Conservation (phyloP, 495 filamentous ascomycete genomes). For the Podospora australis region DNA sequence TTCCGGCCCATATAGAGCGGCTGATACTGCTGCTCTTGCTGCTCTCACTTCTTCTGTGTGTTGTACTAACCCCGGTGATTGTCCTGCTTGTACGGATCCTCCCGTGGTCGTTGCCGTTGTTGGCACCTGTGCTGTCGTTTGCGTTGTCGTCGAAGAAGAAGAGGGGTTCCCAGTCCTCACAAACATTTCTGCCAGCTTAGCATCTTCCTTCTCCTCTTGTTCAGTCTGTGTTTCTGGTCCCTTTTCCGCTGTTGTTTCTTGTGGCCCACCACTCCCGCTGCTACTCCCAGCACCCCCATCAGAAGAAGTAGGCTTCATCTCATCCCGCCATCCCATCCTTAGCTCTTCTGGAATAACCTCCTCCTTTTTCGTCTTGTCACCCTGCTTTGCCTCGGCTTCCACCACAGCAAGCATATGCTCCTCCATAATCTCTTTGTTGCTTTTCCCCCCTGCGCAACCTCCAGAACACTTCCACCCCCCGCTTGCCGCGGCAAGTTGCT, state of each 20-base stretch:
- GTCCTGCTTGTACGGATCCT: no score
- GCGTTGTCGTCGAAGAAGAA: constrained; percentile 6
- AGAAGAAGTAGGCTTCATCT: no score
- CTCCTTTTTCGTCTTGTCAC: constrained; percentile 25
- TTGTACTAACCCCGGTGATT: no score
- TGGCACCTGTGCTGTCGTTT: constrained; percentile 6
- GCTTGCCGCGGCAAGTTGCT: constrained; percentile 58
- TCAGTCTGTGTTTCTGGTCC: constrained; percentile 9
- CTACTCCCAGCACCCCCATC: not conserved
- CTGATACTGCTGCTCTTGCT: no score
- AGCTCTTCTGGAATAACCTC: constrained; percentile 54
- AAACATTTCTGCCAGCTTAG: constrained; percentile 42
- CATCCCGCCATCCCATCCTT: constrained; percentile 52
- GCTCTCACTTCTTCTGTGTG: no score
- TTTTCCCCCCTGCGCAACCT: constrained; percentile 54
- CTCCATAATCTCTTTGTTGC: constrained; percentile 64
- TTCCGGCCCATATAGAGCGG: no score
- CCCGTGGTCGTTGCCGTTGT: no score
- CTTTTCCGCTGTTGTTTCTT: constrained; percentile 15
- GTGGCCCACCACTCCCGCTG: not conserved
- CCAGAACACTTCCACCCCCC: constrained; percentile 47
- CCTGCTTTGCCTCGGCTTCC: constrained; percentile 38
- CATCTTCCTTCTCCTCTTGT: constrained; percentile 31
- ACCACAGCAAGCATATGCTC: constrained; percentile 55
- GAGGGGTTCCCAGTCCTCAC: constrained; percentile 36